Conservation (phyloP, 2,329 filamentous ascomycete species). For the Aspergillus floridensis region DNA sequence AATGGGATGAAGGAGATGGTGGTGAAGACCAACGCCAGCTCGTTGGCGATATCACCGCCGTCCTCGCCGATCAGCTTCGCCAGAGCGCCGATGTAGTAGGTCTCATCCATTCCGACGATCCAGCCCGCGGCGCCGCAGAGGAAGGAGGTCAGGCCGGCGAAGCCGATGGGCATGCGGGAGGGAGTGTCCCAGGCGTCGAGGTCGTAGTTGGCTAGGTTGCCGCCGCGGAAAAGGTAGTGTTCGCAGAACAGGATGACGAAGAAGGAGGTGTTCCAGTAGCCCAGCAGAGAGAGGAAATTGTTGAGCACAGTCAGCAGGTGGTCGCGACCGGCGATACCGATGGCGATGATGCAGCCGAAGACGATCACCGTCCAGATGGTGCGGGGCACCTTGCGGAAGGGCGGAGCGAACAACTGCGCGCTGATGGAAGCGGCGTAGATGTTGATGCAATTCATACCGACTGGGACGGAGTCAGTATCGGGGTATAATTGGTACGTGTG, state of each 20-base stretch:
- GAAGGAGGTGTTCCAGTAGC: constrained; percentile 53
- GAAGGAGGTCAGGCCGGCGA: constrained; percentile 47
- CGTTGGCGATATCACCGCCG: constrained; percentile 53
- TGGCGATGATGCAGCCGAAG: constrained; percentile 46
- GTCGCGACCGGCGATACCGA: constrained; percentile 46
- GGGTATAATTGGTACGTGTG: too few relatives aligned
- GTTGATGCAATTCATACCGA: constrained; percentile 49
- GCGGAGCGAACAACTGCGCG: constrained; percentile 43
- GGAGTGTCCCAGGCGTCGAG: constrained; percentile 52
- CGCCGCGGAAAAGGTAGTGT: constrained; percentile 50
- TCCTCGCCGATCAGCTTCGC: constrained; percentile 44
- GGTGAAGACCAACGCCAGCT: constrained; percentile 53
- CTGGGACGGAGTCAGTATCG: constrained; percentile 6
- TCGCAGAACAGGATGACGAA: constrained; percentile 50
- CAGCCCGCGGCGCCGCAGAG: constrained; percentile 48
- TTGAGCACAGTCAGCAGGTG: constrained; percentile 46
- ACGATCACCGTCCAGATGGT: constrained; percentile 50
- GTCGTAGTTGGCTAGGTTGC: constrained; percentile 46
- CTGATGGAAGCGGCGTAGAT: constrained; percentile 41
- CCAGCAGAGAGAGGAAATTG: constrained; percentile 50
- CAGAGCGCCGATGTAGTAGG: constrained; percentile 53
- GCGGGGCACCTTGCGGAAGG: constrained; percentile 46
- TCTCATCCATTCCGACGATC: constrained; percentile 59
- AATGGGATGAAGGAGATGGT: constrained; percentile 48
- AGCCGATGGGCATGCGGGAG: constrained; percentile 43